Base-by-base conservation (phyloP, 768 basidiomycete genomes). In the Dioszegia aurantiaca region DNA sequence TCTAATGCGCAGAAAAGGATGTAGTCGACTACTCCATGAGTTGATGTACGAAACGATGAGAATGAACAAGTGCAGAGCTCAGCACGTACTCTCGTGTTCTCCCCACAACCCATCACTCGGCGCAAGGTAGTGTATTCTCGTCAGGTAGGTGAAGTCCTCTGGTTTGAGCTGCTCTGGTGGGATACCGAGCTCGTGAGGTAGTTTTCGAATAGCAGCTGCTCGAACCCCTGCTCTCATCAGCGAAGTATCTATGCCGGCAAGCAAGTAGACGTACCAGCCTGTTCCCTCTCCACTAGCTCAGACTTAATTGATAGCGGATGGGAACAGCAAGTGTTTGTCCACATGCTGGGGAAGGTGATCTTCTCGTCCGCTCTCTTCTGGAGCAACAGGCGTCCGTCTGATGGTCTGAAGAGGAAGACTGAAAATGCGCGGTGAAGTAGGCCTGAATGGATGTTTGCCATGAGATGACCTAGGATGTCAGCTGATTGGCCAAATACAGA, bases 81-180 rank as follows among this genome's bases (percentile, higher is more conserved):
- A n/a, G n/a, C n/a, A n/a, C n/a, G n/a, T n/a, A 91, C 94, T 85
- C 85, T 99, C 95, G 67, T 99, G 95, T 77, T 99, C 95, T 42
- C 95, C 95, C 95, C 95, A 98, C 70, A 87, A 79, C 3, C 88
- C 92, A 75, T 88, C 77, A 10, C 89, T 90, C 2, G 95, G 92
- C 0, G 95, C 95, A 43, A 98, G 84, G 76, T 99, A 99, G 78
- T 98, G 95, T 69, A 99, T 98, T 61, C 89, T 83, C 14, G 95
- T 93, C 53, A 99, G 80, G 78, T 94, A 99, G 65, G 92, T 89
- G 78, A 97, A 97, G 59, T 87, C 78, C 59, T 91, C 88, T 41
- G 88, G 77, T 1, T 88, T 86, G 0, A 90, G 86, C 74, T 94
- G 87, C 36, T 67, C 79, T 45, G 68, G 79, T 3, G 90, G 91